A percentile compares a stretch with the other conserved stretches of the same genome.
These are phyloP conservation scores for Pythium brachiatum DNA, from an alignment of 352 stramenopile species.

Conservation along the genomic window DNA sequence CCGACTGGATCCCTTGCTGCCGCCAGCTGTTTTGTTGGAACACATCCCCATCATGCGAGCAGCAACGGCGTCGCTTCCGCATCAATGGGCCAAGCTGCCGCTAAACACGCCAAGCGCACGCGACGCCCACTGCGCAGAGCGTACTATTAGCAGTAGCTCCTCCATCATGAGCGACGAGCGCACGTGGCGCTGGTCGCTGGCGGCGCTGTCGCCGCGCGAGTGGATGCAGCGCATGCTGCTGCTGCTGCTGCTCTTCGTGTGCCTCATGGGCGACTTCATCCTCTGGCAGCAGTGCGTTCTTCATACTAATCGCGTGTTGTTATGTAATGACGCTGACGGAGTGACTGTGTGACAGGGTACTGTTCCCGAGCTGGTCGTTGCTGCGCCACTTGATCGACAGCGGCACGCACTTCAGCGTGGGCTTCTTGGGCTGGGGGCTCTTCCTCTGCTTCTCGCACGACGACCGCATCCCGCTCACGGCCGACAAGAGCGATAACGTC, in stretches of 20 bases:
- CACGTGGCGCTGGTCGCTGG: constrained; percentile 27
- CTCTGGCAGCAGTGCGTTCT: constrained; percentile 47
- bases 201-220: constrained; percentile 25
- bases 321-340: neutral
- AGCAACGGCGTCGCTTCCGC: too few species aligned
- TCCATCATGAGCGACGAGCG: constrained; percentile 15
- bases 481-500: constrained; percentile 7
- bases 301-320: too few species aligned
- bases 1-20: neutral
- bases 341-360: constrained; percentile 7
- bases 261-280: constrained; percentile 51
- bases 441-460: constrained; percentile 45
- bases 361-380: constrained; percentile 30
- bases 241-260: constrained; percentile 42
- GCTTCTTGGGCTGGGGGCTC: constrained; percentile 57
- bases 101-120: constrained; percentile 1
- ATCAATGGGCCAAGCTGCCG: neutral
- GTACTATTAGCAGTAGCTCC: too few species aligned
- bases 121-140: neutral
- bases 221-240: constrained; percentile 42
- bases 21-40: neutral
- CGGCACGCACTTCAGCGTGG: constrained; percentile 46
- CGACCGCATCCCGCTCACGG: constrained; percentile 14
- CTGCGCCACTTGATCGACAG: constrained; percentile 68
- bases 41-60: neutral